These are phyloP conservation scores for Tillandsia fasciculata DNA, from an alignment of 176 grass and related monocot species.

Conservation along the genomic window DNA sequence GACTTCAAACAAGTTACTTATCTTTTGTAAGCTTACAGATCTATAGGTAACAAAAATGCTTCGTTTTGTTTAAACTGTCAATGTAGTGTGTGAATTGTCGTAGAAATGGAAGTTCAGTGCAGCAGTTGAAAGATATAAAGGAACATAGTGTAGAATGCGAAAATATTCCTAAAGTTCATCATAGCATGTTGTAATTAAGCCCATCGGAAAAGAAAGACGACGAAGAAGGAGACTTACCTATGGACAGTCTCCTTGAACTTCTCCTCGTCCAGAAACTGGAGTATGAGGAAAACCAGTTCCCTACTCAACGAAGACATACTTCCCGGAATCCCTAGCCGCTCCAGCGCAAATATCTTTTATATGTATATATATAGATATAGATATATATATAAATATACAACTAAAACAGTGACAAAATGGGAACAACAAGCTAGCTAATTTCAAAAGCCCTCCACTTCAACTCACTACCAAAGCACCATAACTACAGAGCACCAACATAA, in stretches of 20 bases:
- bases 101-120: no score
- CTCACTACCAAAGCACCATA: no score
- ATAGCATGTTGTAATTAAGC: not conserved
- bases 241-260: conserved; percentile 27
- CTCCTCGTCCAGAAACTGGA: conserved; percentile 26
- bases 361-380: not conserved
- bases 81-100: no score
- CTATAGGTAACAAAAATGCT: no score
- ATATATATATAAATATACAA: not conserved
- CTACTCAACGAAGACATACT: conserved; percentile 27
- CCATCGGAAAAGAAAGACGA: not conserved
- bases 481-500: no score
- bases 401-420: not conserved
- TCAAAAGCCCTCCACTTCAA: no score
- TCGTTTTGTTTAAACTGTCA: no score
- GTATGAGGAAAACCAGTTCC: conserved; percentile 29
- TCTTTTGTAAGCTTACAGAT: no score
- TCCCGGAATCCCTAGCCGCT: conserved; percentile 16
- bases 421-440: not conserved
- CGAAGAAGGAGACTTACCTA: not conserved
- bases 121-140: no score
- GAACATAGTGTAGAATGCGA: no score
- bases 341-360: conserved; percentile 13
- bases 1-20: no score
- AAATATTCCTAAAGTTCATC: no score